phyloP scores from a whole-genome alignment of 495 filamentous ascomycete species.

The Massariosphaeria phaeospora region DNA sequence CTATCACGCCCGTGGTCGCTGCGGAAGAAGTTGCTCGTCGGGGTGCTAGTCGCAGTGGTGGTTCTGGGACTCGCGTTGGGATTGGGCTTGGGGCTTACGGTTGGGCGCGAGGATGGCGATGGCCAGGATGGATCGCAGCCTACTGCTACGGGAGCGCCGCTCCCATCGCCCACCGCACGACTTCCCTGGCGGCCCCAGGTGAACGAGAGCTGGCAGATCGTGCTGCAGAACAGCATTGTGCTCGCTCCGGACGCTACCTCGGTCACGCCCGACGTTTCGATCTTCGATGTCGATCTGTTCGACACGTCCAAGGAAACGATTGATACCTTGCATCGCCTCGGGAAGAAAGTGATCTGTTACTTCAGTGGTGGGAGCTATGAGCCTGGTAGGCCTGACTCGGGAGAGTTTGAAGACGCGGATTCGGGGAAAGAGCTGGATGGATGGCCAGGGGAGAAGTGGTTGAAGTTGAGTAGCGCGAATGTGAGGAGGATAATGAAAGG shows the following conservation, averaged over 20 bases:
- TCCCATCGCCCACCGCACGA: conserved; percentile 31
- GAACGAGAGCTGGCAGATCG: conserved; percentile 49
- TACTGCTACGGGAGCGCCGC: conserved; percentile 11
- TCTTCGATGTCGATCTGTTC: conserved; percentile 64
- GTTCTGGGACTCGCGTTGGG: conserved; percentile 48
- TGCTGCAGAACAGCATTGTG: conserved; percentile 42
- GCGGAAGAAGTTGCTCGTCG: conserved; percentile 21
- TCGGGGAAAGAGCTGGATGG: conserved; percentile 52
- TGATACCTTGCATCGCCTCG: conserved; percentile 44
- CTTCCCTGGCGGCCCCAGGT: conserved; percentile 48
- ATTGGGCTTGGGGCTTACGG: conserved; percentile 51
- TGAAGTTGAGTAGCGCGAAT: conserved; percentile 52
- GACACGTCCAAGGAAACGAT: conserved; percentile 47
- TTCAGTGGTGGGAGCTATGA: conserved; percentile 66
- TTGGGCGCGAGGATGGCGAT: conserved; percentile 34
- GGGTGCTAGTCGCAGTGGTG: conserved; percentile 30
- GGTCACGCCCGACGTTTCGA: conserved; percentile 39
- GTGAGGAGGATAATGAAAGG: conserved; percentile 58
- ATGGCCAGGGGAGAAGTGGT: conserved; percentile 65
- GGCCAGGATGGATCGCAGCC: conserved; percentile 15
- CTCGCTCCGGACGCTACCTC: conserved; percentile 45
- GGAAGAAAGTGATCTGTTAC: conserved; percentile 65
- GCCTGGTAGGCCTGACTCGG: conserved; percentile 53
- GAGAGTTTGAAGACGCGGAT: conserved; percentile 49
- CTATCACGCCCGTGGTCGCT: conserved; percentile 6